These are phyloP conservation scores for Isoetes taiwanensis DNA, from an alignment of 75 land plant species.

Conservation along the genomic window DNA sequence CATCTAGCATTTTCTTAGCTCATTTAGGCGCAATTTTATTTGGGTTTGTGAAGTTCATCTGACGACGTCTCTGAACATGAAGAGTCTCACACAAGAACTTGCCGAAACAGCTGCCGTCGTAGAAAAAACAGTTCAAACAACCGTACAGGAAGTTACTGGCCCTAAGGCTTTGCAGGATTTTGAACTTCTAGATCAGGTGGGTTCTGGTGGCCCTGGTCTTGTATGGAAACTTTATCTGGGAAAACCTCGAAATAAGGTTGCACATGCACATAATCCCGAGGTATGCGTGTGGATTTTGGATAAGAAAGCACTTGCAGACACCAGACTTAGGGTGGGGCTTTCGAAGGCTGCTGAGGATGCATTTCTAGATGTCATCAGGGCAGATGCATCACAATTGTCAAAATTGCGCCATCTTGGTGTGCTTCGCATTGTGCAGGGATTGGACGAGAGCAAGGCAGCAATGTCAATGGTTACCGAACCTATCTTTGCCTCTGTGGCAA, in stretches of 20 bases:
- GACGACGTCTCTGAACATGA: constrained; percentile 88
- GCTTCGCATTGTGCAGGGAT: constrained; percentile 78
- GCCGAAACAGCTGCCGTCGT: constrained; percentile 94
- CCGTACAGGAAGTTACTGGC: constrained; percentile 96
- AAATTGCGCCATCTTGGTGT: constrained; percentile 88
- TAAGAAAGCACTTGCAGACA: constrained; percentile 66
- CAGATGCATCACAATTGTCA: constrained; percentile 62
- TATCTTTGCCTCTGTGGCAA: constrained; percentile 83
- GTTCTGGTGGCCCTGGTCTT: constrained; percentile 85
- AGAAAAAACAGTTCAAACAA: constrained; percentile 81
- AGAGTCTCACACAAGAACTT: constrained; percentile 89
- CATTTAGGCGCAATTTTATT: too few species aligned
- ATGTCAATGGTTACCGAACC: constrained; percentile 99
- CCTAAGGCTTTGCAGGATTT: constrained; percentile 89
- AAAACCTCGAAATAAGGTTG: constrained; percentile 34
- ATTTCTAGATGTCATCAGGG: constrained; percentile 62
- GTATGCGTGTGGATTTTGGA: constrained; percentile 92
- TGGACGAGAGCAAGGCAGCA: constrained; percentile 93
- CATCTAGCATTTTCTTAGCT: too few species aligned
- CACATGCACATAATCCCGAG: constrained; percentile 51
- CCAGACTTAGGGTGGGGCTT: constrained; percentile 49
- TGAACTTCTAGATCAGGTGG: constrained; percentile 83
- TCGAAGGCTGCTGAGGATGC: constrained; percentile 88
- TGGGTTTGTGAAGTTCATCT: too few species aligned
- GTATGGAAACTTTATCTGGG: constrained; percentile 81